Evolutionary conservation across 306 rosid genomes (phyloP).

Genomic region (Cotoneaster glaucophyllus): DNA sequence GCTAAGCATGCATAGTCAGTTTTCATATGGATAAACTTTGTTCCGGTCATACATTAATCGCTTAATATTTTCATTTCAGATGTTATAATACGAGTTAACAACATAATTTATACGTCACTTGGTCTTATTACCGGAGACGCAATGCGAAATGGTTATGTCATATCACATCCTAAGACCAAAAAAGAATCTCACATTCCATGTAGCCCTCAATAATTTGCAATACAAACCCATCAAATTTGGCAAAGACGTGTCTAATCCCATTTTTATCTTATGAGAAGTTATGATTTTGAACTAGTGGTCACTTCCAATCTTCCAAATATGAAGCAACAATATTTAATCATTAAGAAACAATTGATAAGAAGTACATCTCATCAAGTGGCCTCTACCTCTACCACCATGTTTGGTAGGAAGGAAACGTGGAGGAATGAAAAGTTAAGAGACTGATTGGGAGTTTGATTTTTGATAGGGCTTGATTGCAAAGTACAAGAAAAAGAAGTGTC

Average conservation of each 20-base stretch:
- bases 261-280: neutral
- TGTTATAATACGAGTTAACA: neutral
- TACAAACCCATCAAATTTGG: neutral
- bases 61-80: too few species aligned
- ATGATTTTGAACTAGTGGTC: neutral
- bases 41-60: neutral
- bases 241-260: neutral
- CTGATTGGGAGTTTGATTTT: neutral
- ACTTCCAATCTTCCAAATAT: neutral
- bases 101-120: too few species aligned
- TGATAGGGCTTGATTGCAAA: neutral
- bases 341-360: neutral
- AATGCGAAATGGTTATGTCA: neutral
- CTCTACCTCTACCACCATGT: too few species aligned
- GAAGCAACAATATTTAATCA: neutral
- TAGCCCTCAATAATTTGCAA: neutral
- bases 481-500: neutral
- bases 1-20: neutral
- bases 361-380: neutral
- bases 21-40: neutral
- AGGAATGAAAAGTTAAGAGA: neutral
- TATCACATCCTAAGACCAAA: neutral
- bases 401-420: too few species aligned
- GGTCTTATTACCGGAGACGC: neutral
- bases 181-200: neutral